Base-by-base conservation (phyloP, 208 protist genomes). In the Crithidia expoeki region DNA sequence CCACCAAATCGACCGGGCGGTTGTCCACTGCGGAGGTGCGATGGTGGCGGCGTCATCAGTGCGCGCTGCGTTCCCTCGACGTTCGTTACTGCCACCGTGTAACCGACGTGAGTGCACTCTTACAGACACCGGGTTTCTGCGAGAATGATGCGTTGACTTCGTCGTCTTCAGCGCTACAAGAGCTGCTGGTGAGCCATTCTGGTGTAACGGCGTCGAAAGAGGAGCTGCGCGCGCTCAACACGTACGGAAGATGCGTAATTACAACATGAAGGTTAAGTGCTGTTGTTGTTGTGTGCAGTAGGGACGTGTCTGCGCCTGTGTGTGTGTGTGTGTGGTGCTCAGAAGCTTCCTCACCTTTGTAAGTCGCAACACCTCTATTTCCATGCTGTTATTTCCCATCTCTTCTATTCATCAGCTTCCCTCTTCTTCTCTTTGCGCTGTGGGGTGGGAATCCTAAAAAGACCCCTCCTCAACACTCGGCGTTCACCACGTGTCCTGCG, bases 31-130 rank as follows among this genome's bases (percentile, higher is more conserved):
- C 21, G 30, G 34, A 42, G 49, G 1, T 12, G 23, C 36, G 32
- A 25, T 64, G 58, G 60, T 68, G 53, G 66, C 11, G 14, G 51
- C 60, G 19, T 21, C 69, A 68, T 38, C 60, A 64, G 28, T 75
- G 69, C 52, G 63, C 69, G 10, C 42, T 80, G 40, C n/a, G 27
- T 9, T 55, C 46, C 19, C 47, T 80, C n/a, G 62, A 80, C 40
- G 7, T 80, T 5, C 44, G 38, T 11, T 44, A 60, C 38, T 80
- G 74, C 38, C 46, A 60, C 12, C 11, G 30, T 3, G 47, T 80
- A 33, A 73, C 66, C 5, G 63, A 72, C 30, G 52, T 80, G 23
- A 27, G 34, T 27, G 23, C 51, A 2, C 55, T 80, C 5, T 56
- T 80, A 25, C 46, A 49, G 28, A 12, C 53, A 25, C 32, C 53